Percentiles rank a stretch among this genome's conserved stretches.
Evolutionary conservation across 257 asterid species (phyloP).

Genomic region (Solanum chiquidenum): DNA sequence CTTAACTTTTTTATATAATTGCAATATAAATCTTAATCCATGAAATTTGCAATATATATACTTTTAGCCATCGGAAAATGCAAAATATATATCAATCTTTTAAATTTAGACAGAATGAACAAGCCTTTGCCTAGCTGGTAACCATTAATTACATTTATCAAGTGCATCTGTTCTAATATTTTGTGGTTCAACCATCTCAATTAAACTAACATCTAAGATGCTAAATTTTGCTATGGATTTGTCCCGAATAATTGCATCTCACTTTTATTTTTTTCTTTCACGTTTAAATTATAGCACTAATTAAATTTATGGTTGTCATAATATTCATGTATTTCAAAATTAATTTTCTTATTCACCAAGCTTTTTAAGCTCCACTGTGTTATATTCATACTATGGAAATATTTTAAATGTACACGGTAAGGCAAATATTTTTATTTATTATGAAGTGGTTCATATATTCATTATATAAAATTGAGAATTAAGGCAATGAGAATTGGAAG

Average conservation of each 20-base stretch:
- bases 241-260: neutral
- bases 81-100: neutral
- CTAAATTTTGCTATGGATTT: neutral
- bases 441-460: neutral
- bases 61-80: neutral
- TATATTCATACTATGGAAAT: neutral
- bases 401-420: neutral
- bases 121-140: neutral
- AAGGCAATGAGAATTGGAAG: neutral
- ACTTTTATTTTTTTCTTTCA: neutral
- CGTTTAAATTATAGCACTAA: neutral
- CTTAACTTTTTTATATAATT: neutral
- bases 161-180: neutral
- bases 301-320: neutral
- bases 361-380: neutral
- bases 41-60: neutral
- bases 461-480: neutral
- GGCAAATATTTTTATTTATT: neutral
- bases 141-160: neutral
- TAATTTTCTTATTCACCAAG: neutral
- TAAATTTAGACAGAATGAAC: neutral
- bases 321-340: neutral
- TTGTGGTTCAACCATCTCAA: neutral
- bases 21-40: no score
- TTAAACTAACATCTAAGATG: neutral